Evolutionary conservation across 768 basidiomycete genomes (phyloP).

Genomic region (Suillus alpinus): DNA sequence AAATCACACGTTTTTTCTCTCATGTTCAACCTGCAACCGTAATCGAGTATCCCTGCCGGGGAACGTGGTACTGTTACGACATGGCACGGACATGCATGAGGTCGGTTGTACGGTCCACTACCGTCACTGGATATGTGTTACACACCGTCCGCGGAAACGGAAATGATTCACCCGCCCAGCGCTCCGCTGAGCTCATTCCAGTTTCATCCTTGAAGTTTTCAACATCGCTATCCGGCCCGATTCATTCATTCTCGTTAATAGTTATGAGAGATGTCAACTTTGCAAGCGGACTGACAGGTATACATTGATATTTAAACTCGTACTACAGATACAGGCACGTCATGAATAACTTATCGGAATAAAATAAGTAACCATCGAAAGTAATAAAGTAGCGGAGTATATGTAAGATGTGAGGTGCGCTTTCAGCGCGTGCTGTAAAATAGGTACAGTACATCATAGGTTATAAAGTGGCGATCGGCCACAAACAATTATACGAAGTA

Average conservation of each 20-base stretch:
- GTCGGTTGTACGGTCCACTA: neutral
- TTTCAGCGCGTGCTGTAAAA: neutral
- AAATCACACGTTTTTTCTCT: neutral
- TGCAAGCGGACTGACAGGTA: neutral
- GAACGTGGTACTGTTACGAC: neutral
- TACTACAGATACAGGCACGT: neutral
- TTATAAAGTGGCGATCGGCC: neutral
- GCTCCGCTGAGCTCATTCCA: neutral
- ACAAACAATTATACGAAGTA: neutral
- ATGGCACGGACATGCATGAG: no score
- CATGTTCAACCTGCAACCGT: neutral
- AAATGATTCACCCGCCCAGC: neutral
- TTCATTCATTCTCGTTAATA: neutral
- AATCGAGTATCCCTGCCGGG: neutral
- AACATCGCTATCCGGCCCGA: neutral
- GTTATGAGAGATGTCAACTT: neutral
- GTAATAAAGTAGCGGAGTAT: neutral
- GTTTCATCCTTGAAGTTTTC: neutral
- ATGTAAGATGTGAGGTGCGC: neutral
- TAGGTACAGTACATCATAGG: neutral
- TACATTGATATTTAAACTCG: neutral
- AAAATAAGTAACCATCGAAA: neutral
- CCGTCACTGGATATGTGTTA: neutral
- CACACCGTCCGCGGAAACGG: neutral
- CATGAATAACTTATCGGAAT: neutral